These are phyloP conservation scores for Dendrostoma leiphaemia DNA, from an alignment of 2,329 filamentous ascomycete genomes.

Conservation along the genomic window DNA sequence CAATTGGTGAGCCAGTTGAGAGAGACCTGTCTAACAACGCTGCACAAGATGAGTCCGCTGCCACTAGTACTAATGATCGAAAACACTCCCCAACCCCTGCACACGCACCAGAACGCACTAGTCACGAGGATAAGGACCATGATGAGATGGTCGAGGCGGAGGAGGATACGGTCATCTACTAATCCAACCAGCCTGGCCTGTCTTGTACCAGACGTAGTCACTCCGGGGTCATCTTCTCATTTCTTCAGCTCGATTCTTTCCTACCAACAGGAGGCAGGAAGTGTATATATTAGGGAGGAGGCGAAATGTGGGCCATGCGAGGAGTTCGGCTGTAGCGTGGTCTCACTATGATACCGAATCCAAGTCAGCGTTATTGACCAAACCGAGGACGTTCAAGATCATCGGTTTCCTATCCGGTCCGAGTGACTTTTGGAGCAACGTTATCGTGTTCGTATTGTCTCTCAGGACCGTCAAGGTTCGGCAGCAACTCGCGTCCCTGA, in stretches of 20 bases:
- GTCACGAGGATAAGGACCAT: conserved; percentile 38
- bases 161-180: conserved; percentile 92
- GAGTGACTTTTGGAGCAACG: too few species aligned
- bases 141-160: conserved; percentile 79
- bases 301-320: neutral
- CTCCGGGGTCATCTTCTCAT: neutral
- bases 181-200: conserved; percentile 25
- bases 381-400: neutral
- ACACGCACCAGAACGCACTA: conserved; percentile 26
- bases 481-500: too few species aligned
- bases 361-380: neutral
- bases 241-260: conserved; percentile 5
- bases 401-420: neutral
- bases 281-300: neutral
- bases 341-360: neutral
- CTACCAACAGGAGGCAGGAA: neutral
- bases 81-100: conserved; percentile 7
- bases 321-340: neutral
- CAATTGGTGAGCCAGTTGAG: conserved; percentile 42
- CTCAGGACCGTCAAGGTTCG: too few species aligned
- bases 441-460: neutral
- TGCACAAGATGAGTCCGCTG: conserved; percentile 36
- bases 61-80: conserved; percentile 22
- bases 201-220: neutral
- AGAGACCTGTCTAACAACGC: conserved; percentile 35